Base-by-base conservation (phyloP, 345 rosid genomes). In the Boechera stricta region DNA sequence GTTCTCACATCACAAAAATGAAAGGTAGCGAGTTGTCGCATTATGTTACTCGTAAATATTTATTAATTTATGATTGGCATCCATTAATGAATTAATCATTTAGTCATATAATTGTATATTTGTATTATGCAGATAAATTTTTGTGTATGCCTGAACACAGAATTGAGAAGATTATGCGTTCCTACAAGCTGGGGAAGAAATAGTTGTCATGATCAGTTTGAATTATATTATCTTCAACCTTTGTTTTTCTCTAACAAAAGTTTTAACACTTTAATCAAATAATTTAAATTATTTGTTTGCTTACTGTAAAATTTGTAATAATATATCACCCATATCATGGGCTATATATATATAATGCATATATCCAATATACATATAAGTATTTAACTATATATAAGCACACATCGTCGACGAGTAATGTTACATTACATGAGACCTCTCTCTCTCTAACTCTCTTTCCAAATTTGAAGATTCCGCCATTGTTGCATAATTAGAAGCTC, bases 141-240 rank as follows among this genome's bases (percentile, higher is more conserved):
- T 8, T 39, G 2, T 47, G 47, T 59, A 32, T 72, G 48, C 5
- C 10, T 60, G 29, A 10, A 28, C 36, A 41, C 8, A 49, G 4
- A 28, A 7, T 48, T 28, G 52, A 71, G 36, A 63, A 33, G 53
- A 55, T 35, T 47, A 47, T 72, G 81, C 69, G 47, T 55, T 77
- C 77, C 77, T 57, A 51, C 73, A 57, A 65, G 73, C 81, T 66
- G 77, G 81, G 81, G 77, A 36, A 52, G 3, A 35, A 49, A 48
- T 49, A 72, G 15, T 36, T 66, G 71, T 78, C 67, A 65, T 63
- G 32, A 35, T 56, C 11, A n/a, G 57, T 32, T 47, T 70, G 28
- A n/a, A 42, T 69, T 55, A 5, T 41, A 45, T 71, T 57, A 5
- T 29, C n/a, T 4, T 18, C 5, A 28, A 24, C 10, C 15, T 42